Evolutionary conservation across 2,329 filamentous ascomycete genomes (phyloP), one percentile per base, ranked within the genome.

Genomic region (Fusarium chlamydosporum): DNA sequence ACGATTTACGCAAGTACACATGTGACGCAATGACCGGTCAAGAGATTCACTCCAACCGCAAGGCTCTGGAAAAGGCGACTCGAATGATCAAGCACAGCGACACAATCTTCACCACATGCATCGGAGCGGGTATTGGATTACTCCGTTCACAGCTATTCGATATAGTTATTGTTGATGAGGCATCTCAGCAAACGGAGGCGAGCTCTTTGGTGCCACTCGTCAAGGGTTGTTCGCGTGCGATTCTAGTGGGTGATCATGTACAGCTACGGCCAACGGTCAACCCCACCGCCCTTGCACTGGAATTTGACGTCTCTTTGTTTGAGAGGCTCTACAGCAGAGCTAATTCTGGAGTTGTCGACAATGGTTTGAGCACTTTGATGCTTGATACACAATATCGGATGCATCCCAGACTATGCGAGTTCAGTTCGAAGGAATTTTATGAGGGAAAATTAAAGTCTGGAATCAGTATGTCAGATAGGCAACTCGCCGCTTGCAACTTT

Each of bases 181-280:
- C 82, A 8, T 84, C 82, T 4, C 82, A 84, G 61, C 80, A 81
- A 56, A 83, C 80, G 0, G 82, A 84, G 58, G 78, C 82, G 0
- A 77, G 73, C 1, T 79, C 78, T 4, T 67, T 83, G 1, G 75
- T 83, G 0, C 80, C 79, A 4, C 73, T 83, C 4, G 75, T 80
- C 11, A 83, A 82, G 55, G 79, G 81, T 0, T 82, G 82, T 48
- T 60, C 72, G n/a, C 79, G 78, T 47, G 81, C 78, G 2, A 77
- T 83, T 4, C 67, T 84, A 1, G 82, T 84, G 2, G 82, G 82
- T 1, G 82, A 84, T 48, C 82, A 84, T 67, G 80, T 83, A 2
- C 81, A 84, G 61, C 77, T 84, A 6, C 76, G 81, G 16, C 80
- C 82, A 0, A 83, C 80, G 0, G 79, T 83, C 11, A 75, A 79